Conservation (phyloP, 768 basidiomycete genomes). For the Naematelia encephala region DNA sequence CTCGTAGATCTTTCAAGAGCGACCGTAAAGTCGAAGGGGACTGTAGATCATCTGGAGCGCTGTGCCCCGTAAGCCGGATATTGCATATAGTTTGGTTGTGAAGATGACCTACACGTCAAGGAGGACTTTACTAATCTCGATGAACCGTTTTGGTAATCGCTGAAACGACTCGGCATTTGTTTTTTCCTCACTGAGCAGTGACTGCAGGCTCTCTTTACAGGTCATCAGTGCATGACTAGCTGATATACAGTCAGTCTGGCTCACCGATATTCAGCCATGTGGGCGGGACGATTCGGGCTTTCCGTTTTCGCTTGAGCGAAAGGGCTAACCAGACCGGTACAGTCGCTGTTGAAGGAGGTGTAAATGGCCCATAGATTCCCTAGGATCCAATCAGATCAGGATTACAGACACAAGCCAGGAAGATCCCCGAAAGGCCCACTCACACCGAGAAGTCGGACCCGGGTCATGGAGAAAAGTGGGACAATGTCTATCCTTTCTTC, state of each 20-base stretch:
- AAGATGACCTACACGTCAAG: conserved; percentile 73
- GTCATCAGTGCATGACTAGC: background rate
- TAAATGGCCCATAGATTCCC: conserved; percentile 90
- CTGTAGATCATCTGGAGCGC: conserved; percentile 85
- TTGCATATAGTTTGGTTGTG: conserved; percentile 12
- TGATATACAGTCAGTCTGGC: conserved; percentile 37
- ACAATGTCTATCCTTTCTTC: conserved; percentile 81
- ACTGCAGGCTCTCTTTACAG: conserved; percentile 73
- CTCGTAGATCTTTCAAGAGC: conserved; percentile 88
- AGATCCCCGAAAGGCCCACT: conserved; percentile 14
- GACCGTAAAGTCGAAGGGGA: conserved; percentile 78
- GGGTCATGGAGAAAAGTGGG: conserved; percentile 84
- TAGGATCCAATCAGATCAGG: conserved; percentile 51
- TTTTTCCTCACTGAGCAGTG: conserved; percentile 70
- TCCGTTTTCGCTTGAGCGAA: conserved; percentile 88
- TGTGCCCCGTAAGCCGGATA: conserved; percentile 45
- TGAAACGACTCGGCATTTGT: conserved; percentile 65
- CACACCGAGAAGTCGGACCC: conserved; percentile 86
- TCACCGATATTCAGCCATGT: conserved; percentile 81
- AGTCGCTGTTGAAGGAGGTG: conserved; percentile 75
- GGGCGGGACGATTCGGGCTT: conserved; percentile 87
- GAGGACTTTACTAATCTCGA: conserved; percentile 85
- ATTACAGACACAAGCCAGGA: background rate
- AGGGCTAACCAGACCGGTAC: conserved; percentile 97
- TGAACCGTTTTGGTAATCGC: conserved; percentile 76